Evolutionary conservation across 306 rosid species (phyloP).

Genomic region (Vigna radiata): DNA sequence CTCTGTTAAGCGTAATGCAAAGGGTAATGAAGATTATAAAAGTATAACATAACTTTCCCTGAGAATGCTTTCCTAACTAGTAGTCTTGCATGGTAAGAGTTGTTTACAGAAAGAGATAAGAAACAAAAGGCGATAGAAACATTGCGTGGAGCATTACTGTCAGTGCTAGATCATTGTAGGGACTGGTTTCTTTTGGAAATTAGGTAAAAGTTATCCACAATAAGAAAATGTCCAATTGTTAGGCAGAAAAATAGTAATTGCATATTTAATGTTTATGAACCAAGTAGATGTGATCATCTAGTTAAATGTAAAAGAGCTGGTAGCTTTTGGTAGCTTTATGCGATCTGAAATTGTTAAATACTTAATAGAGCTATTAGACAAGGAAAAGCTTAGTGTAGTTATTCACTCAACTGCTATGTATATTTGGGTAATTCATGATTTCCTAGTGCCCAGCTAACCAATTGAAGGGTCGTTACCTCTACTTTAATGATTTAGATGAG

Average conservation of each 20-base stretch:
- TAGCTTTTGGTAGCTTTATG: conserved; percentile 16
- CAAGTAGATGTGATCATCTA: conserved; percentile 14
- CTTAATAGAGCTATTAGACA: conserved; percentile 16
- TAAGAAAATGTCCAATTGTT: conserved; percentile 28
- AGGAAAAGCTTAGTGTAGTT: conserved; percentile 1
- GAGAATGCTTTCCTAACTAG: conserved; percentile 38
- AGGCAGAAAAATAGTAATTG: neutral
- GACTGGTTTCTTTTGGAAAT: conserved; percentile 34
- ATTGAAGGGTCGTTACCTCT: conserved; percentile 55
- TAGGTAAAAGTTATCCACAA: conserved; percentile 34
- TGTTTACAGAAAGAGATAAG: conserved; percentile 19
- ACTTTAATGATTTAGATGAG: conserved; percentile 40
- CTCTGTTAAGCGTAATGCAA: conserved; percentile 32
- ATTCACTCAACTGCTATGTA: conserved; percentile 31
- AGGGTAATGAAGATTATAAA: conserved; percentile 31
- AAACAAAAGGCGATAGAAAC: neutral
- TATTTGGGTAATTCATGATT: conserved; percentile 46
- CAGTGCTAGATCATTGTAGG: conserved; percentile 44
- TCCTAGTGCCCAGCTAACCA: conserved; percentile 51
- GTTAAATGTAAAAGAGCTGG: conserved; percentile 19
- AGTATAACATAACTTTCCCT: conserved; percentile 39
- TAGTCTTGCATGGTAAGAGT: conserved; percentile 41
- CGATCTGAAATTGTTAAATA: neutral
- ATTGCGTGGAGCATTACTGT: conserved; percentile 56
- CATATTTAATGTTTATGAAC: conserved; percentile 20